Evolutionary conservation across 139 green algal genomes (phyloP).

Genomic region (Chlamydomonas schloesseri): DNA sequence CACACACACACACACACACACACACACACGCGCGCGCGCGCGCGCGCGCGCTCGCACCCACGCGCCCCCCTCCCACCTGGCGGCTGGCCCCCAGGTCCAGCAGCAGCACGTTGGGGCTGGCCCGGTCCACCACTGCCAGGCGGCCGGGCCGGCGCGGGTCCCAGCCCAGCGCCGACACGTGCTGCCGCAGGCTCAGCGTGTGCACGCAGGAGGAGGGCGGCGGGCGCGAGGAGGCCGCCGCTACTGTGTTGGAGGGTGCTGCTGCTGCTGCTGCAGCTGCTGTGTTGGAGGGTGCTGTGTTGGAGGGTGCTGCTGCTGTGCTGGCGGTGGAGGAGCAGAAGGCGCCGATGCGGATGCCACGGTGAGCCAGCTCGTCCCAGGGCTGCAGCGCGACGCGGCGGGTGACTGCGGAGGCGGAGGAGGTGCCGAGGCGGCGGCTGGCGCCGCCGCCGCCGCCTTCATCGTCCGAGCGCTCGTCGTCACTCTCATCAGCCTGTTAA

Average conservation of each 20-base stretch:
- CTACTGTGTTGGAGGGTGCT: neutral
- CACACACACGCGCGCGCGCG: too few relatives aligned
- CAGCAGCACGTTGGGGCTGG: neutral
- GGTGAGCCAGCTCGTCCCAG: constrained; percentile 1
- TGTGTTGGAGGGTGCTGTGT: neutral
- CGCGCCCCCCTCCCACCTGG: neutral
- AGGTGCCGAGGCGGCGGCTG: neutral
- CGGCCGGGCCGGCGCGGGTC: constrained; percentile 18
- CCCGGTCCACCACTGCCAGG: constrained; percentile 4
- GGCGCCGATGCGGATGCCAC: too few relatives aligned
- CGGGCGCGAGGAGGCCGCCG: neutral
- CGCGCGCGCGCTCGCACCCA: too few relatives aligned
- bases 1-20: too few relatives aligned
- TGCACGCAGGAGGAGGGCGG: neutral
- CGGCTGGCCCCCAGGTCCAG: constrained; percentile 15
- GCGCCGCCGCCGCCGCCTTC: neutral
- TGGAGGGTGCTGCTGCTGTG: neutral
- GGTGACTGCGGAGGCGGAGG: neutral
- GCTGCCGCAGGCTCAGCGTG: neutral
- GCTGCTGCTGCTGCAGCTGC: neutral
- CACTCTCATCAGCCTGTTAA: neutral
- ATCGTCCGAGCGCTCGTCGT: neutral
- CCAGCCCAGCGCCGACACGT: constrained; percentile 22
- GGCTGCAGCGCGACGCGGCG: neutral
- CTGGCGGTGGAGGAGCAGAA: too few relatives aligned